Base-by-base conservation (phyloP, 148 eudicot genomes). In the Euryodendron excelsum region DNA sequence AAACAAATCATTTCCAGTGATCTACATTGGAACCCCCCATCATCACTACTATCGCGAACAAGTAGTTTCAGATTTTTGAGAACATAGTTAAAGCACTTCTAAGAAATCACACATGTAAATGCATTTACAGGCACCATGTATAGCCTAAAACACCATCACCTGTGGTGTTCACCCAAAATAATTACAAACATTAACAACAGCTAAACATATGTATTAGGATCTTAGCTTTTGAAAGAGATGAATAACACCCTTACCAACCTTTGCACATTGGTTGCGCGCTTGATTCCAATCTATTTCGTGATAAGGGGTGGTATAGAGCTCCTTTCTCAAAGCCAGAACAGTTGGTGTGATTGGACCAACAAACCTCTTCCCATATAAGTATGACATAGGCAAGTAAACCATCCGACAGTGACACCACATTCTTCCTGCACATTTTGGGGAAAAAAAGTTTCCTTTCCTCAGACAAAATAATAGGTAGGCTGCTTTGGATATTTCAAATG, bases 381-480 rank as follows among this genome's bases (percentile, higher is more conserved):
- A 96, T 74, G 95, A 96, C 98, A 96, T 93, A 21, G 99, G 99
- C 82, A 96, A 85, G 84, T 96, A 96, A 84, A 96, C 97, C 99
- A 96, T 91, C 55, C 99, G 90, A 81, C 98, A 93, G 89, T 96
- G 98, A 82, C 99, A 93, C 98, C 98, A 96, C 95, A 96, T 93
- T 85, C 95, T 88, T 88, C 99, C 99, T 96, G 91, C 81, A 69
- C 67, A 17, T 36, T 52, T 52, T 18, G n/a, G 47, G 39, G n/a
- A 62, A 55, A 39, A 2, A 55, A 39, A 3, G 2, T 27, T 52
- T 76, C 69, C 33, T 15, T 69, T 77, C 17, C 61, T 76, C 68
- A 48, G 55, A 59, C 47, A 66, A n/a, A 33, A 79, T 27, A 52
- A 14, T 18, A 68, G 13, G 30, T 48, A 37, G 59, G 18, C 18